Conservation (phyloP, 1,284 basidiomycete species). For the Rhodofomes roseus region DNA sequence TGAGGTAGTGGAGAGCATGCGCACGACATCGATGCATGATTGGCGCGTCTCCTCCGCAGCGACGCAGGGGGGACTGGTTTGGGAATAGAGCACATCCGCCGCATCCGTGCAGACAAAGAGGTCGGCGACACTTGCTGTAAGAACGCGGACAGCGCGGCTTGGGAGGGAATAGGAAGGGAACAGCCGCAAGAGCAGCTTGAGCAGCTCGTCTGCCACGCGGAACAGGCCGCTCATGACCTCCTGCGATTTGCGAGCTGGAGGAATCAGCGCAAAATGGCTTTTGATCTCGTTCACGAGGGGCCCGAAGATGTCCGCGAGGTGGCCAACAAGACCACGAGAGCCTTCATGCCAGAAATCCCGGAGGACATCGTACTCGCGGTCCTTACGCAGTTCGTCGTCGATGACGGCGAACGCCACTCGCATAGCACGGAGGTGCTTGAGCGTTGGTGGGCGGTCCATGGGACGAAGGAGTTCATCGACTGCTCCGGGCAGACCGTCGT, state of each 20-base stretch:
- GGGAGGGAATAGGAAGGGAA: constrained; percentile 44
- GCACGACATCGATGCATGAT: constrained; percentile 48
- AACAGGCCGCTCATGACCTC: constrained; percentile 51
- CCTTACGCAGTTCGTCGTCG: constrained; percentile 45
- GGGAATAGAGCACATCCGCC: constrained; percentile 40
- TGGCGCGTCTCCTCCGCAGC: constrained; percentile 43
- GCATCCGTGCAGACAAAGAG: constrained; percentile 53
- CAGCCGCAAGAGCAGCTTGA: constrained; percentile 48
- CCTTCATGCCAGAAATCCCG: constrained; percentile 57
- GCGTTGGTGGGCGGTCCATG: constrained; percentile 46
- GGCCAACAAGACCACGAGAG: constrained; percentile 49
- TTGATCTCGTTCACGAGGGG: constrained; percentile 49
- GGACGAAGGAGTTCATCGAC: constrained; percentile 54
- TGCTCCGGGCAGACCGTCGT: constrained; percentile 61
- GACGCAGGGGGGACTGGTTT: constrained; percentile 34
- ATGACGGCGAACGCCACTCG: constrained; percentile 61
- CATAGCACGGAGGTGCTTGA: constrained; percentile 49
- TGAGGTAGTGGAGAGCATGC: constrained; percentile 35
- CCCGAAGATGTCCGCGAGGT: constrained; percentile 49
- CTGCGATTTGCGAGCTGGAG: constrained; percentile 29
- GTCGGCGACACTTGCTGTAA: constrained; percentile 45
- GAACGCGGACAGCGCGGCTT: constrained; percentile 40
- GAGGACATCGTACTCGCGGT: constrained; percentile 51
- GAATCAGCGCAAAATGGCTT: constrained; percentile 41
- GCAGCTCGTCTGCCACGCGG: constrained; percentile 45